Evolutionary conservation across 2,329 filamentous ascomycete species (phyloP).

Genomic region (Trichoderma citrinoviride): DNA sequence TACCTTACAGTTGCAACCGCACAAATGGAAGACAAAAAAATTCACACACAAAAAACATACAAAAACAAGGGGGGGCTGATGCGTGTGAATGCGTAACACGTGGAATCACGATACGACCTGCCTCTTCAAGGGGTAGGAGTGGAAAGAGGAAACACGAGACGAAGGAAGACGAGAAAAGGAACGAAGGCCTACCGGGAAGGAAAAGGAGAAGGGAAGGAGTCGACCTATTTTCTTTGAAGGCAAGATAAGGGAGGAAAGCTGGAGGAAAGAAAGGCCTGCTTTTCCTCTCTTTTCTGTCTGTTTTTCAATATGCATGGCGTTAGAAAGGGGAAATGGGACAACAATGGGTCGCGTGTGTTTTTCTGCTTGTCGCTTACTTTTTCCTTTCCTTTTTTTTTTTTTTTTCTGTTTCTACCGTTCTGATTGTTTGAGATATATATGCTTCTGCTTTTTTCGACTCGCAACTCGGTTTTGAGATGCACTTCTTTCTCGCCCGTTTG

Average conservation of each 20-base stretch:
- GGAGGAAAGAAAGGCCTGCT: constrained; percentile 24
- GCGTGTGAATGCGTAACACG: not conserved
- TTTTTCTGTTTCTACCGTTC: constrained; percentile 25
- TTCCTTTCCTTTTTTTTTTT: constrained; percentile 23
- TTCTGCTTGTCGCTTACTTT: constrained; percentile 25
- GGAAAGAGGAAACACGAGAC: constrained; percentile 4
- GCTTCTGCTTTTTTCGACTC: constrained; percentile 29
- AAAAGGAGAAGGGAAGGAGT: constrained; percentile 24
- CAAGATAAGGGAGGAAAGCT: not conserved
- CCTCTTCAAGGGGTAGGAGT: constrained; percentile 14
- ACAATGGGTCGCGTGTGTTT: constrained; percentile 26
- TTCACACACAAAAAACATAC: not conserved
- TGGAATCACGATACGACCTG: constrained; percentile 19
- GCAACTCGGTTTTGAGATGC: constrained; percentile 32
- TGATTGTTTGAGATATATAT: too few species aligned
- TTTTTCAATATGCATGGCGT: constrained; percentile 31
- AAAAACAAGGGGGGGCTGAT: not conserved
- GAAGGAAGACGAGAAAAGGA: not conserved
- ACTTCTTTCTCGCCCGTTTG: constrained; percentile 26
- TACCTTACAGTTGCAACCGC: not conserved
- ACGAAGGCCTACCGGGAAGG: not conserved
- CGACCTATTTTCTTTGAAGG: constrained; percentile 19
- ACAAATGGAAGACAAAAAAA: constrained; percentile 1
- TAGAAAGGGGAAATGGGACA: constrained; percentile 28
- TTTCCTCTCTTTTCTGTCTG: constrained; percentile 30